Evolutionary conservation across 148 eudicot genomes (phyloP).

Genomic region (Rhododendron griersonianum): DNA sequence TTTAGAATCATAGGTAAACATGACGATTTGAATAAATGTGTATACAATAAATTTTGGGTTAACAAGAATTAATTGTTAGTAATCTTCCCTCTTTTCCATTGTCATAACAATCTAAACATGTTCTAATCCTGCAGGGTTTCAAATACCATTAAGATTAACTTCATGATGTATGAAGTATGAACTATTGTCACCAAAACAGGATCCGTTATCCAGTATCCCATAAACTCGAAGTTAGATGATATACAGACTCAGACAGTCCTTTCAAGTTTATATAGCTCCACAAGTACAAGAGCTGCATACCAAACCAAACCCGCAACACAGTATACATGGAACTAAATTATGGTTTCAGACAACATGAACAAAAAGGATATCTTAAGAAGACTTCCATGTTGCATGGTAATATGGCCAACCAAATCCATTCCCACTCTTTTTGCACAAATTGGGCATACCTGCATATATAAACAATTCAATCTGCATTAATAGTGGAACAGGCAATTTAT

Average conservation of each 20-base stretch:
- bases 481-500: neutral
- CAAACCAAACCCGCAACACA: neutral
- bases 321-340: neutral
- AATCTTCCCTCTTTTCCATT: neutral
- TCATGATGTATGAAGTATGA: neutral
- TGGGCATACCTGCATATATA: conserved; percentile 72
- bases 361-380: conserved; percentile 91
- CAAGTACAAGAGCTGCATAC: neutral
- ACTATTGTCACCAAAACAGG: neutral
- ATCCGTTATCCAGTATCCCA: neutral
- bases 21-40: neutral
- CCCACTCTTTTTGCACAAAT: conserved; percentile 83
- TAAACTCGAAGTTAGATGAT: neutral
- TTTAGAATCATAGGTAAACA: neutral
- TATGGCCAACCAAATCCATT: conserved; percentile 75
- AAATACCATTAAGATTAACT: neutral
- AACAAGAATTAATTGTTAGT: neutral
- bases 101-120: neutral
- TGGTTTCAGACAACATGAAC: neutral
- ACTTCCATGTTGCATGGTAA: conserved; percentile 79
- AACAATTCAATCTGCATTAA: neutral
- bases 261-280: neutral
- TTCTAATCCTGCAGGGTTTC: neutral
- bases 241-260: neutral
- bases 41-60: neutral